A percentile compares a stretch with the other conserved stretches of the same genome.
These are phyloP conservation scores for Fraxinus sp. DNA, from an alignment of 305 asterid genomes.

Conservation along the genomic window DNA sequence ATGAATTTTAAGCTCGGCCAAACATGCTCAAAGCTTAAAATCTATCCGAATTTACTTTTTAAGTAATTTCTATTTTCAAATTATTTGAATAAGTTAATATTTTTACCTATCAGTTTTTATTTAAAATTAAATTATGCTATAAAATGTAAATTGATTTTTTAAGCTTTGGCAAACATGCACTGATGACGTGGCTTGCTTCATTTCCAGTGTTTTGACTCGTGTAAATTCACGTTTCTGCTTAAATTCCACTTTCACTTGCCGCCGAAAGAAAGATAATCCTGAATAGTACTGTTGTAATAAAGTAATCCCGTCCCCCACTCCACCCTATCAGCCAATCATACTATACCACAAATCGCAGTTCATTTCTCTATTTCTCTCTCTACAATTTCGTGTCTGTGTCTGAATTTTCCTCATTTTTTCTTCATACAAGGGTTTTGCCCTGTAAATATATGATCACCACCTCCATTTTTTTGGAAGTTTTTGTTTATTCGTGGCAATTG, in stretches of 20 bases:
- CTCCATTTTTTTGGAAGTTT: background rate
- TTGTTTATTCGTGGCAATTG: background rate
- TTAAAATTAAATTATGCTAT: background rate
- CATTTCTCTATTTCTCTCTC: conserved; percentile 7
- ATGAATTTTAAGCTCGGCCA: background rate
- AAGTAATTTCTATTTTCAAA: background rate
- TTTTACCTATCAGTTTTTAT: background rate
- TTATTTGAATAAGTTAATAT: background rate
- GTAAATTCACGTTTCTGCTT: conserved; percentile 22
- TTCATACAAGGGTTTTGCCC: background rate
- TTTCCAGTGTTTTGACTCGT: conserved; percentile 25
- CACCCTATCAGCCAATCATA: conserved; percentile 23
- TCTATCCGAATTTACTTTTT: background rate
- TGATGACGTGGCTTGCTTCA: conserved; percentile 20
- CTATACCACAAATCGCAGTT: conserved; percentile 4
- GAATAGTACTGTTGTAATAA: background rate
- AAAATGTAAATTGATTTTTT: background rate
- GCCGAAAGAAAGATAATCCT: conserved; percentile 2
- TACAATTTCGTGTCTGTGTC: background rate
- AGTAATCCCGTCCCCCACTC: conserved; percentile 5
- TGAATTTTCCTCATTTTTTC: conserved; percentile 17
- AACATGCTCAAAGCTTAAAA: background rate
- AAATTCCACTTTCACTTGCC: conserved; percentile 33
- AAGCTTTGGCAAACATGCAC: background rate
- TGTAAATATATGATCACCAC: background rate